These are phyloP conservation scores for Populus pruinosa DNA, from an alignment of 345 rosid species.

Conservation along the genomic window DNA sequence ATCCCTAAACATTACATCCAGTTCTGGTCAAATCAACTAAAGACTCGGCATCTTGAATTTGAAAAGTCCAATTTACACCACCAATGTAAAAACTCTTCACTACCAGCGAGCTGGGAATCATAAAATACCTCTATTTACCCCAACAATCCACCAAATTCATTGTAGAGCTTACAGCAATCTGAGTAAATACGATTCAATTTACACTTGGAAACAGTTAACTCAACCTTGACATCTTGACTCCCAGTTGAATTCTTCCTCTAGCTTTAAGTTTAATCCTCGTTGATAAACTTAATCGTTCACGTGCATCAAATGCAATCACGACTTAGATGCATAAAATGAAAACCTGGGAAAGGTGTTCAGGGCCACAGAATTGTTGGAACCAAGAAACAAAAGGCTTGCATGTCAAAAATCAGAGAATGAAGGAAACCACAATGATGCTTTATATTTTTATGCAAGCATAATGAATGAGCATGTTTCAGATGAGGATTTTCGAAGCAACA, in stretches of 20 bases:
- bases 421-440: constrained; percentile 33
- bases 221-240: constrained; percentile 9
- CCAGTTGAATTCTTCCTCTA: constrained; percentile 10
- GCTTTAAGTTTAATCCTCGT: constrained; percentile 16
- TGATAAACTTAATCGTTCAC: constrained; percentile 13
- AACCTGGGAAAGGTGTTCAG: not conserved
- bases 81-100: not conserved
- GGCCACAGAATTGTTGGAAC: constrained; percentile 12
- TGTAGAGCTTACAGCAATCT: constrained; percentile 5
- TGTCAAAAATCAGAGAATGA: constrained; percentile 15
- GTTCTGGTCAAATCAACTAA: not conserved
- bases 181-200: not conserved
- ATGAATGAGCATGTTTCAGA: constrained; percentile 40
- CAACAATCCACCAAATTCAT: not conserved
- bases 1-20: not conserved
- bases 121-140: not conserved
- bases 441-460: constrained; percentile 49
- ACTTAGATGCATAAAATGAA: not conserved
- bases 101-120: not conserved
- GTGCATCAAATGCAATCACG: not conserved
- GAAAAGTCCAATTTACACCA: not conserved
- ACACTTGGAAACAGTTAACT: not conserved
- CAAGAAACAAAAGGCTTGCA: constrained; percentile 18
- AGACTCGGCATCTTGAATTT: not conserved
- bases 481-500: constrained; percentile 41